Evolutionary conservation across 2,329 filamentous ascomycete genomes (phyloP).

Genomic region (Amylocarpus encephaloides): DNA sequence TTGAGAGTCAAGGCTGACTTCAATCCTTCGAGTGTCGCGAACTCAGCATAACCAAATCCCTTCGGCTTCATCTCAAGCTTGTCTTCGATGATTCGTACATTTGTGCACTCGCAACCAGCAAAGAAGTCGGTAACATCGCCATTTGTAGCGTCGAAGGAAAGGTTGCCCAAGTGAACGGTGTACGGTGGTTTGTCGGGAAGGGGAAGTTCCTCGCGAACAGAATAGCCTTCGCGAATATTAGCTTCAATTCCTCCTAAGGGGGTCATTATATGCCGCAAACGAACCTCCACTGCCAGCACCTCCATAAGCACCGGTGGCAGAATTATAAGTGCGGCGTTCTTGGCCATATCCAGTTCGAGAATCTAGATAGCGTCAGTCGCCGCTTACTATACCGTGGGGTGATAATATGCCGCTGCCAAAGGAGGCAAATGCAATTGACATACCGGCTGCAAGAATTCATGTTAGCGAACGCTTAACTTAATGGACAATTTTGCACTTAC

Average conservation of each 20-base stretch:
- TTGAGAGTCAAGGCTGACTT: conserved; percentile 85
- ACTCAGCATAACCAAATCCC: conserved; percentile 97
- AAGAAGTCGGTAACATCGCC: conserved; percentile 85
- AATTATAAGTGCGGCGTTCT: conserved; percentile 30
- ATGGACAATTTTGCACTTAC: conserved; percentile 23
- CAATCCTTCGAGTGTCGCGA: conserved; percentile 77
- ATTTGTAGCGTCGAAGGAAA: conserved; percentile 87
- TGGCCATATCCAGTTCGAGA: conserved; percentile 31
- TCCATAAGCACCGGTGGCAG: conserved; percentile 29
- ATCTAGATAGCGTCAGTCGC: conserved; percentile 24
- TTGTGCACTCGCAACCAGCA: conserved; percentile 74
- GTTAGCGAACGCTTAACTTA: conserved; percentile 21
- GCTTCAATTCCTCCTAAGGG: conserved; percentile 1
- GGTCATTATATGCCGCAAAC: conserved; percentile 12
- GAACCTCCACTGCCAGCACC: conserved; percentile 27
- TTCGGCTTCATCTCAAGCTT: conserved; percentile 90
- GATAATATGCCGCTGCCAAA: not conserved
- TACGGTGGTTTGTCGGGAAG: conserved; percentile 89
- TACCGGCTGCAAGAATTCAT: conserved; percentile 28
- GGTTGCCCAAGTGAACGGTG: conserved; percentile 92
- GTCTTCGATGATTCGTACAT: conserved; percentile 94
- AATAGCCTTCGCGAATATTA: conserved; percentile 43
- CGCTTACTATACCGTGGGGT: not conserved
- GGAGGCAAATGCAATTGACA: conserved; percentile 9
- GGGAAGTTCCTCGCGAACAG: conserved; percentile 68